Conservation (phyloP, 495 filamentous ascomycete genomes). For the Hypomontagnella submonticulosa region DNA sequence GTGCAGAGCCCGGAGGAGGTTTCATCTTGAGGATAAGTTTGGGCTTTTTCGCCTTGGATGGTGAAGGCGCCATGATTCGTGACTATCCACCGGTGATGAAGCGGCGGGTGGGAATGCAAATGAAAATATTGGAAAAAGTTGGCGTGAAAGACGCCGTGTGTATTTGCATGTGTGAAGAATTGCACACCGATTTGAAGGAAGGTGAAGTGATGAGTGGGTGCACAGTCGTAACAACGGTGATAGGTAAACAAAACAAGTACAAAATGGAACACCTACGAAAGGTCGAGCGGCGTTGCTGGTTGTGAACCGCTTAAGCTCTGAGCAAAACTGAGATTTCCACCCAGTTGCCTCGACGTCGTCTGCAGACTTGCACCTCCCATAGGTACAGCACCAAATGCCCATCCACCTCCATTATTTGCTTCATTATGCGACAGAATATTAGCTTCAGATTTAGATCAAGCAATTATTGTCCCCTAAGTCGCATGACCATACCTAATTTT, state of each 20-base stretch:
- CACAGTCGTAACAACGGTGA: not conserved
- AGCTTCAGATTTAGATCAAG: constrained; percentile 49
- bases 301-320: constrained; percentile 84
- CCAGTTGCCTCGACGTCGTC: constrained; percentile 62
- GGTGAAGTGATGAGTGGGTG: not conserved
- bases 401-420: constrained; percentile 74
- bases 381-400: constrained; percentile 77
- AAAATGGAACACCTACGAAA: constrained; percentile 73
- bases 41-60: constrained; percentile 7
- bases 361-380: constrained; percentile 71
- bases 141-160: too few relatives aligned
- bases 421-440: constrained; percentile 42
- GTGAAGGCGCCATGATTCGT: too few relatives aligned
- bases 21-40: constrained; percentile 8
- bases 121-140: too few relatives aligned
- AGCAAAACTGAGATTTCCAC: constrained; percentile 79
- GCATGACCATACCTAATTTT: constrained; percentile 69
- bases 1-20: not conserved
- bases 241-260: not conserved
- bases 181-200: too few relatives aligned
- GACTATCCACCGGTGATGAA: not conserved
- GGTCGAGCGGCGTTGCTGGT: constrained; percentile 76
- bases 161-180: too few relatives aligned
- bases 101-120: not conserved
- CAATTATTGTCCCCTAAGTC: constrained; percentile 18